These are phyloP conservation scores for Hypoxylon crocopeplum DNA, from an alignment of 495 filamentous ascomycete genomes.

Conservation along the genomic window DNA sequence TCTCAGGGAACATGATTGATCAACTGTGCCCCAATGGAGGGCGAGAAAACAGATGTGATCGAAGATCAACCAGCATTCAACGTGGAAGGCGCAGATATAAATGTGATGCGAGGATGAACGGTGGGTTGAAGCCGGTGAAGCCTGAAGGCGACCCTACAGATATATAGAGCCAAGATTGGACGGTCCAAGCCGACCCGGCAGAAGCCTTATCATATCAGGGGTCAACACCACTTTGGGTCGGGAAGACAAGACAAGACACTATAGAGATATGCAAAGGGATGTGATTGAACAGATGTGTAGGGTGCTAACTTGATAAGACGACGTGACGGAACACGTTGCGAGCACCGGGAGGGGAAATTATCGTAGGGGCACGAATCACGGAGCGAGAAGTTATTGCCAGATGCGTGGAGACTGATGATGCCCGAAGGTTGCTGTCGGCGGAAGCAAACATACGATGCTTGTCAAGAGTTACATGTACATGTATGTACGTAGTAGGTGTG, in stretches of 20 bases:
- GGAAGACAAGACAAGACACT: neutral
- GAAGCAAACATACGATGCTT: conserved; percentile 14
- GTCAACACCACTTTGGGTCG: neutral
- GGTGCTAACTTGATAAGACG: conserved; percentile 1
- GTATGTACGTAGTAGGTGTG: too few species aligned
- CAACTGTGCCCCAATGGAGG: neutral
- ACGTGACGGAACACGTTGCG: conserved; percentile 17
- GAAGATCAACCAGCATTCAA: neutral
- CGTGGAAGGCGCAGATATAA: neutral
- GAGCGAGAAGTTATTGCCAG: conserved; percentile 13
- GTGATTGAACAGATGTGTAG: conserved; percentile 8
- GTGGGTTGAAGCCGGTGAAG: conserved; percentile 1
- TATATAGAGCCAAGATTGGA: conserved; percentile 3
- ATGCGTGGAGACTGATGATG: conserved; percentile 23
- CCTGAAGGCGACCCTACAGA: neutral
- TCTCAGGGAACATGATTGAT: conserved; percentile 6
- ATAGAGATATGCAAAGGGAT: conserved; percentile 14
- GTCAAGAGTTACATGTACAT: too few species aligned
- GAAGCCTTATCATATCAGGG: conserved; percentile 6
- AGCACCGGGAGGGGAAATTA: conserved; percentile 1
- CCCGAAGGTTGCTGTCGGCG: conserved; percentile 14
- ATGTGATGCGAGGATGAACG: conserved; percentile 2
- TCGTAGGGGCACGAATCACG: conserved; percentile 24
- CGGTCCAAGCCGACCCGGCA: too few species aligned
- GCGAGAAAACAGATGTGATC: neutral